Conservation (phyloP, 2,329 filamentous ascomycete genomes). For the Dothistroma pini region DNA sequence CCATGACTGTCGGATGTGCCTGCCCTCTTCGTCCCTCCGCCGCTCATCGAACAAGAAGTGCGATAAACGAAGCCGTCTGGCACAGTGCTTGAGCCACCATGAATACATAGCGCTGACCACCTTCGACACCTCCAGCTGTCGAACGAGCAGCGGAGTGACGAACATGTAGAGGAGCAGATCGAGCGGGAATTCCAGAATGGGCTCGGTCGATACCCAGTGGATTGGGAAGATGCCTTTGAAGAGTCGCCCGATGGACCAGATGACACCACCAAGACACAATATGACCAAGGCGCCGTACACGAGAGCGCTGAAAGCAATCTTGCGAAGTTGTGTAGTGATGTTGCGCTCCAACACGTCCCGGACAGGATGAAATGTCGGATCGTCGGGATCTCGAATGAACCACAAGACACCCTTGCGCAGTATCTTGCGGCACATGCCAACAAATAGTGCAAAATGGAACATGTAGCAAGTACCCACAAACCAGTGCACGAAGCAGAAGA, state of each 20-base stretch:
- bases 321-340: slow-evolving; percentile 86
- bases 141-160: slow-evolving; percentile 81
- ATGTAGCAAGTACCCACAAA: slow-evolving; percentile 98
- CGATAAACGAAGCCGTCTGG: slow-evolving; percentile 72
- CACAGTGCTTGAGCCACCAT: slow-evolving; percentile 94
- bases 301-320: slow-evolving; percentile 92
- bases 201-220: slow-evolving; percentile 88
- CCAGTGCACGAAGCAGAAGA: slow-evolving; percentile 96
- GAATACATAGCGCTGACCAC: slow-evolving; percentile 80
- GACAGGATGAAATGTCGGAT: slow-evolving; percentile 96
- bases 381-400: slow-evolving; percentile 96
- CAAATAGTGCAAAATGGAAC: slow-evolving; percentile 99
- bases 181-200: slow-evolving; percentile 88
- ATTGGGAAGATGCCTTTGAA: slow-evolving; percentile 76
- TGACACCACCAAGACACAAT: slow-evolving; percentile 87
- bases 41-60: slow-evolving; percentile 92
- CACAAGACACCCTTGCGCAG: slow-evolving; percentile 93
- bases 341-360: slow-evolving; percentile 93
- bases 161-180: slow-evolving; percentile 97
- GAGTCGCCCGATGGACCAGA: slow-evolving; percentile 76
- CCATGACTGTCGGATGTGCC: slow-evolving; percentile 34
- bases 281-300: slow-evolving; percentile 94
- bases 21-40: slow-evolving; percentile 75
- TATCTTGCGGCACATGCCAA: slow-evolving; percentile 98
- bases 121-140: slow-evolving; percentile 79